These are phyloP conservation scores for Serendipita sp. DNA, from an alignment of 1,284 basidiomycete species.

Conservation along the genomic window DNA sequence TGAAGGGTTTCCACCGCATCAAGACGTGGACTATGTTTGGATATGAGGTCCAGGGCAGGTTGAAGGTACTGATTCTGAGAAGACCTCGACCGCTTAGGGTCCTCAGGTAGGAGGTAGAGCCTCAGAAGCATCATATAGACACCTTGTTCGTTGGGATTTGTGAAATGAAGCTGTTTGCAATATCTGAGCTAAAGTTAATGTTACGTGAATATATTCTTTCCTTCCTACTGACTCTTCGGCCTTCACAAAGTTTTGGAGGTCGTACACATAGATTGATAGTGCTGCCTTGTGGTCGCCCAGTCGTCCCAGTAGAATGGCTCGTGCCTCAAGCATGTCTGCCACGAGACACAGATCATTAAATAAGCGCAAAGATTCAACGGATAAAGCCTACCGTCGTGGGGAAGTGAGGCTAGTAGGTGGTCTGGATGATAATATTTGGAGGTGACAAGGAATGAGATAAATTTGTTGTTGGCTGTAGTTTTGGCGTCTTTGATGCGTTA, in stretches of 20 bases:
- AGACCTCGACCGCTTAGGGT: slow-evolving; percentile 33
- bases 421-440: slow-evolving; percentile 67
- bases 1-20: slow-evolving; percentile 70
- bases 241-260: slow-evolving; percentile 62
- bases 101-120: slow-evolving; percentile 66
- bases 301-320: slow-evolving; percentile 79
- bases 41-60: slow-evolving; percentile 75
- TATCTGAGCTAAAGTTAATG: slow-evolving; percentile 38
- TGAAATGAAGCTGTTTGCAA: slow-evolving; percentile 65
- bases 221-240: slow-evolving; percentile 66
- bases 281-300: slow-evolving; percentile 87
- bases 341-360: not conserved
- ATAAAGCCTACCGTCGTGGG: slow-evolving; percentile 46
- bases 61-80: slow-evolving; percentile 28
- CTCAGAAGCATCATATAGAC: slow-evolving; percentile 79
- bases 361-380: not conserved
- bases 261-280: slow-evolving; percentile 83
- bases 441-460: slow-evolving; percentile 63
- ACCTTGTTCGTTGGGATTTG: slow-evolving; percentile 38
- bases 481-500: slow-evolving; percentile 24
- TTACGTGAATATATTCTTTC: not conserved
- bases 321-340: slow-evolving; percentile 69
- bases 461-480: slow-evolving; percentile 44
- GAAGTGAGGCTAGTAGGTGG: slow-evolving; percentile 62
- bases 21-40: slow-evolving; percentile 66